These are phyloP conservation scores for Sporothrix curviconia DNA, from an alignment of 2,329 filamentous ascomycete genomes.

Conservation along the genomic window DNA sequence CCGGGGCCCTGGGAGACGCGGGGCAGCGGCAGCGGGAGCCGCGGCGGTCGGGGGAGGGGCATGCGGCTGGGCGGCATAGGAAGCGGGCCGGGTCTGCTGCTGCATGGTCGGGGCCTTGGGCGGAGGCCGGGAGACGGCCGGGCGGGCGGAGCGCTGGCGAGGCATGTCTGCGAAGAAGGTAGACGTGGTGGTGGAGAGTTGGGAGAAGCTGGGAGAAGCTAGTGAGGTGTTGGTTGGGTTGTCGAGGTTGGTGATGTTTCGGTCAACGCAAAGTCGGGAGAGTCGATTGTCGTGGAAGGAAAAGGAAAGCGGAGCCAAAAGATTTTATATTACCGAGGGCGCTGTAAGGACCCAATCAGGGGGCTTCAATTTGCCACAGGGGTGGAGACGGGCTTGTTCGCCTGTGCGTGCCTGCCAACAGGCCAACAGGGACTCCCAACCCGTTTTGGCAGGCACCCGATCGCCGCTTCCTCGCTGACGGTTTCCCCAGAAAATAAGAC, in stretches of 20 bases:
- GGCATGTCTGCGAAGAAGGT: slow-evolving; percentile 46
- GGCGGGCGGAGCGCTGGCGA: slow-evolving; percentile 66
- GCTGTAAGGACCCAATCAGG: slow-evolving; percentile 16
- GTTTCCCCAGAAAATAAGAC: too few species aligned
- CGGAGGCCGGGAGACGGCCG: slow-evolving; percentile 58
- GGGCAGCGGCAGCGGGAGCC: slow-evolving; percentile 42
- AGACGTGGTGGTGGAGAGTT: slow-evolving; percentile 2
- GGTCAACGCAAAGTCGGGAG: not conserved
- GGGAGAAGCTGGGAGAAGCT: too few species aligned
- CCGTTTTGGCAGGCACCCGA: too few species aligned
- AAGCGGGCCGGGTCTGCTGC: slow-evolving; percentile 64
- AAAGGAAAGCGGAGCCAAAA: slow-evolving; percentile 2
- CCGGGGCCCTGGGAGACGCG: slow-evolving; percentile 61
- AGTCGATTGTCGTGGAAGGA: not conserved
- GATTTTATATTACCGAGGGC: slow-evolving; percentile 15
- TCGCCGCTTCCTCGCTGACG: too few species aligned
- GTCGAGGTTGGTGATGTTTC: not conserved
- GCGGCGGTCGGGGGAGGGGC: slow-evolving; percentile 33
- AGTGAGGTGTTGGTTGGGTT: not conserved
- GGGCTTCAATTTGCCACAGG: slow-evolving; percentile 18
- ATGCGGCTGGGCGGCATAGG: slow-evolving; percentile 48
- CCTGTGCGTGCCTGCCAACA: too few species aligned
- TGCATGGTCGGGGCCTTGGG: slow-evolving; percentile 39
- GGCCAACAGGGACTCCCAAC: not conserved
- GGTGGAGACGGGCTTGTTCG: not conserved